Evolutionary conservation across 176 grass and related monocot species (phyloP), one percentile per base, ranked within the genome.

Genomic region (Metroxylon sagu): DNA sequence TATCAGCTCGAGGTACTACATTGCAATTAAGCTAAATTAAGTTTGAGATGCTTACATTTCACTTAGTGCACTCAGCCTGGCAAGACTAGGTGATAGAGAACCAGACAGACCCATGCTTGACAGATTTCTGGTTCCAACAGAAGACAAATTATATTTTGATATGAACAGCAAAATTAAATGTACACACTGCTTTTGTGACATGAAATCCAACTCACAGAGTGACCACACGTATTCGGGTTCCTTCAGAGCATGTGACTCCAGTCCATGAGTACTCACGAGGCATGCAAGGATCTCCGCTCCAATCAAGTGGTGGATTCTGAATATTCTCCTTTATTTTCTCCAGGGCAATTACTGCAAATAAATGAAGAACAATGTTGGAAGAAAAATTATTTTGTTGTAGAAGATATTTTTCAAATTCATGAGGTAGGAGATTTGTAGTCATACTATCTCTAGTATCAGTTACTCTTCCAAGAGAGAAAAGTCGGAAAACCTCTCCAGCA

Each of bases 231-330:
- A 82, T 85, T 64, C 50, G 79, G 18, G 18, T 10, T 64, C 63
- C 68, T 59, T 75, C 76, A 61, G 72, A 29, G 76, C 93, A 97
- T 60, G 76, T 91, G 76, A 97, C 69, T 77, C 93, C 93, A 57
- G 58, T 78, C 93, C 93, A 97, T 69, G 84, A 59, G 76, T 91
- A 97, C 68, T 68, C 87, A 21, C 14, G 29, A 63, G 93, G 93
- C 84, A 83, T 88, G 70, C 93, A 97, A 65, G 93, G 93, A 78
- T 97, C 93, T 49, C 87, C 93, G 68, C 54, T 85, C 93, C 93
- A 97, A 79, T 91, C 93, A 59, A 77, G 70, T 64, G 93, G 87
- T 66, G 75, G 58, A 77, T 73, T 78, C 39, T 19, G 16, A 26
- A 97, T 85, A 18, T 5, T 74, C 61, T 59, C 54, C 76, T 80